These are phyloP conservation scores for Citropsis articulata DNA, from an alignment of 345 rosid species.

Conservation along the genomic window DNA sequence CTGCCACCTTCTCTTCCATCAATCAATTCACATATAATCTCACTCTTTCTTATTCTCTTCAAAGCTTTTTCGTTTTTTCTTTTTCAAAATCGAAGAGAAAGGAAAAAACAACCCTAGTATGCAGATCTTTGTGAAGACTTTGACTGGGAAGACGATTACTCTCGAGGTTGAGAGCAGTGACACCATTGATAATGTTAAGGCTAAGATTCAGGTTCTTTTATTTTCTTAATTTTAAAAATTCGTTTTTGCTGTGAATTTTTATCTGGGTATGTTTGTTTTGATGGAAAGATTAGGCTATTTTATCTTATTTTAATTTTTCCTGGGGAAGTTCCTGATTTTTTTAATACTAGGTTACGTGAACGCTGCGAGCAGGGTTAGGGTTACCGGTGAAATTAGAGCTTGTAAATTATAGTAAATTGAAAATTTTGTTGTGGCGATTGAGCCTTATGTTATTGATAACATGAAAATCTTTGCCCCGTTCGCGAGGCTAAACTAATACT, in stretches of 20 bases:
- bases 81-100: neutral
- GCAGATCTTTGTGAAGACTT: constrained; percentile 63
- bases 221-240: neutral
- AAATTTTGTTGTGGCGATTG: neutral
- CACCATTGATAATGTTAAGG: constrained; percentile 56
- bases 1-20: neutral
- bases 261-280: neutral
- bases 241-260: neutral
- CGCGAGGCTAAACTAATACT: neutral
- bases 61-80: neutral
- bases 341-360: neutral
- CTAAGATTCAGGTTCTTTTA: constrained; percentile 45
- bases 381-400: neutral
- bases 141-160: constrained; percentile 55
- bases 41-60: neutral
- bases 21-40: neutral
- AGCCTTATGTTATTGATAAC: neutral
- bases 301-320: neutral
- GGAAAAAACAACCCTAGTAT: neutral
- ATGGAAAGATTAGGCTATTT: neutral
- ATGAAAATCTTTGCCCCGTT: neutral
- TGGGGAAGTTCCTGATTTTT: neutral
- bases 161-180: constrained; percentile 57
- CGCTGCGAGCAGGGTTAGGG: neutral
- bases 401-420: neutral